Conservation (phyloP, 2,329 filamentous ascomycete genomes). For the Fusarium sp. region DNA sequence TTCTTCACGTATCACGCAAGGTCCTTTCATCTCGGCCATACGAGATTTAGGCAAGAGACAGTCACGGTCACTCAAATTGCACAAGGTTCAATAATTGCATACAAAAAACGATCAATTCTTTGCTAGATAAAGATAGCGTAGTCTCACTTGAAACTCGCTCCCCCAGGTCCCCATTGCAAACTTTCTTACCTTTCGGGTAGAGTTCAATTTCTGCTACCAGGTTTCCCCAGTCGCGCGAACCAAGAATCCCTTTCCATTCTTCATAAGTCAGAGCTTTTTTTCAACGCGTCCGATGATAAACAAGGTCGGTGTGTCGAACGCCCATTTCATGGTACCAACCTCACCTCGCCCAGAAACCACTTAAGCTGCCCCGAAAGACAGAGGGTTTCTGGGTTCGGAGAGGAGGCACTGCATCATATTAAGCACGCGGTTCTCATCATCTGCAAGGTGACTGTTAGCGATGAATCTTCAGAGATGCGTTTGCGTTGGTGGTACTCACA, state of each 20-base stretch:
- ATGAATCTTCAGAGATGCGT: accelerated
- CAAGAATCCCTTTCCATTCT: constrained; percentile 52
- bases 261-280: constrained; percentile 90
- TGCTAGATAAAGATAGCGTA: not conserved
- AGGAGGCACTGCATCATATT: constrained; percentile 81
- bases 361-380: constrained; percentile 78
- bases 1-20: constrained; percentile 28
- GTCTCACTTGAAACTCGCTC: constrained; percentile 14
- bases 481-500: constrained; percentile 68
- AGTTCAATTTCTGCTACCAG: constrained; percentile 13
- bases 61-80: not conserved
- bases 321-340: constrained; percentile 88
- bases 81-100: not conserved
- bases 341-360: constrained; percentile 78
- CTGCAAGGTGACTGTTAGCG: constrained; percentile 61
- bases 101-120: not conserved
- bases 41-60: not conserved
- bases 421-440: constrained; percentile 99
- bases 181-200: constrained; percentile 13
- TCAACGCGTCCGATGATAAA: constrained; percentile 94
- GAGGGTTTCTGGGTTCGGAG: constrained; percentile 81
- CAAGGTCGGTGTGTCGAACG: constrained; percentile 99
- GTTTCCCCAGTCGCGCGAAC: constrained; percentile 20
- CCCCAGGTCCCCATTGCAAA: not conserved
- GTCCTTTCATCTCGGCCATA: constrained; percentile 29